Conservation (phyloP, 148 eudicot species). For the Salicornia ramosissima region DNA sequence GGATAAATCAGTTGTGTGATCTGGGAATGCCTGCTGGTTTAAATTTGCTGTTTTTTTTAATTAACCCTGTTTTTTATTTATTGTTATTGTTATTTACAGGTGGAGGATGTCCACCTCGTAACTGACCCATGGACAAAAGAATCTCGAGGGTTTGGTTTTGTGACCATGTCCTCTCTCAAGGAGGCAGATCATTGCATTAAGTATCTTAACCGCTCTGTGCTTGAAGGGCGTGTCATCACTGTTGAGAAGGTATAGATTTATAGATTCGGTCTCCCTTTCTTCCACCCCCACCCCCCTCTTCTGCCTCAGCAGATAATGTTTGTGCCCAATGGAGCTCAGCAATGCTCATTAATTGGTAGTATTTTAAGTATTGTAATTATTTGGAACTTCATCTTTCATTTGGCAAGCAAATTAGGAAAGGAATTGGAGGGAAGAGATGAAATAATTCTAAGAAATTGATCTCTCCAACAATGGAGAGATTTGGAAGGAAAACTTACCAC, state of each 20-base stretch:
- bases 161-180: conserved; percentile 67
- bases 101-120: conserved; percentile 83
- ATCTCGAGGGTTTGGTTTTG: conserved; percentile 95
- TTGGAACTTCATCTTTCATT: not conserved
- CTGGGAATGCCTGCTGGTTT: not conserved
- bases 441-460: no score
- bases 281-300: not conserved
- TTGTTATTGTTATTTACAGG: conserved; percentile 35
- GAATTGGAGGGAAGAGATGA: no score
- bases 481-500: no score
- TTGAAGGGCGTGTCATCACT: conserved; percentile 91
- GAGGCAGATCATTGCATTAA: conserved; percentile 84
- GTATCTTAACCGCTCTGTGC: conserved; percentile 71
- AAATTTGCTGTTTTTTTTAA: not conserved
- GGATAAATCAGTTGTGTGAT: not conserved
- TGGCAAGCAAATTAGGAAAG: no score
- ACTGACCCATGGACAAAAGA: conserved; percentile 86
- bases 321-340: not conserved
- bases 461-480: no score
- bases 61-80: not conserved
- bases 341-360: not conserved
- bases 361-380: not conserved
- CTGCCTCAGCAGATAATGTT: conserved; percentile 1
- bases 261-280: not conserved
- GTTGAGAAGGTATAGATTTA: conserved; percentile 79